A percentile compares a stretch with the other conserved stretches of the same genome.
phyloP scores from a whole-genome alignment of 148 eudicot genomes.

The Camellia lanceoleosa region DNA sequence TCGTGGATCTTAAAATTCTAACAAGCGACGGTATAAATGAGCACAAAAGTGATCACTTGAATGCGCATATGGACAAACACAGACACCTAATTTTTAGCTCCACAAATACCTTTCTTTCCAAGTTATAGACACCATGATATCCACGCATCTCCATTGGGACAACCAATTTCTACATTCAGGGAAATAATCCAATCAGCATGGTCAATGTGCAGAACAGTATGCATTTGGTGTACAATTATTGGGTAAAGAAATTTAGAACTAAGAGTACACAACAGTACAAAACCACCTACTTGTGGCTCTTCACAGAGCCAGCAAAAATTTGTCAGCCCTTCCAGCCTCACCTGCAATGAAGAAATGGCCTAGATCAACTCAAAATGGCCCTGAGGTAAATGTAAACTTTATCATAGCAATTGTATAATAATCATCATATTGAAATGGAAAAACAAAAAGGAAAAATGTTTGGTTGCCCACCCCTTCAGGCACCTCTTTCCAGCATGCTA shows the following conservation, averaged over 20 bases:
- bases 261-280: not conserved
- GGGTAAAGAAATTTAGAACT: not conserved
- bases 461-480: conserved; percentile 60
- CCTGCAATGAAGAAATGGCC: conserved; percentile 33
- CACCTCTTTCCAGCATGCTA: conserved; percentile 64
- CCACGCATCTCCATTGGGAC: conserved; percentile 77
- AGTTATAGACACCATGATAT: conserved; percentile 62
- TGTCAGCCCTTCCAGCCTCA: conserved; percentile 60
- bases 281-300: conserved; percentile 51
- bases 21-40: not conserved
- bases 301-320: conserved; percentile 68
- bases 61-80: not conserved
- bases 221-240: not conserved
- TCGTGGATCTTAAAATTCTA: too few species aligned
- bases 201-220: not conserved
- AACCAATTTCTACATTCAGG: conserved; percentile 43
- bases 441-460: not conserved
- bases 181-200: not conserved
- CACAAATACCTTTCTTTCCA: conserved; percentile 59
- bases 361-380: not conserved
- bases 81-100: not conserved
- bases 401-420: not conserved
- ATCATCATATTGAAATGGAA: not conserved
- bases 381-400: not conserved
- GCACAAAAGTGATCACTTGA: not conserved